Percentiles rank a stretch among this genome's conserved stretches.
Evolutionary conservation across 441 rosid species (phyloP).

Genomic region (Corymbia calophylla): DNA sequence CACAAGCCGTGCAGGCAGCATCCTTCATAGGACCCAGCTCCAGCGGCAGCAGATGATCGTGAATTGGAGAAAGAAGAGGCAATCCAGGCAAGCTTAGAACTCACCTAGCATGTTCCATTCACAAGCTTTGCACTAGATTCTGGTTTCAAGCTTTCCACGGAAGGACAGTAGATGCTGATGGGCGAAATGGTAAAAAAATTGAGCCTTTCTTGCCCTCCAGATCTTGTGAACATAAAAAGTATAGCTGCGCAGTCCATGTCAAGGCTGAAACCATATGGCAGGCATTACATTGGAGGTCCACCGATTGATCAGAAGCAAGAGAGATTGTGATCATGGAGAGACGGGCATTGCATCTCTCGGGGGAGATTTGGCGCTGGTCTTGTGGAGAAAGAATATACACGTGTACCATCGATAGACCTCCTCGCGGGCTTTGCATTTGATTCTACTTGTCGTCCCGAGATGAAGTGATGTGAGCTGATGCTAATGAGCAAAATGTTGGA

Average conservation of each 20-base stretch:
- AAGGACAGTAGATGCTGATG: neutral
- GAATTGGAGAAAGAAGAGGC: neutral
- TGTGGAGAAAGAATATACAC: neutral
- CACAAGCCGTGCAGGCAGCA: neutral
- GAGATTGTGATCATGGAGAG: neutral
- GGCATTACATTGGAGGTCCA: neutral
- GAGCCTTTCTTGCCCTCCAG: neutral
- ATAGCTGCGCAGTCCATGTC: neutral
- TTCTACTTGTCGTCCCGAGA: neutral
- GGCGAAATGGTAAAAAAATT: neutral
- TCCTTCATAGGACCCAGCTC: neutral
- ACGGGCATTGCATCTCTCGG: neutral
- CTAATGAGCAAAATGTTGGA: neutral
- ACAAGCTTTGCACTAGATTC: neutral
- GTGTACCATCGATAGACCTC: neutral
- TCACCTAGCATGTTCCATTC: neutral
- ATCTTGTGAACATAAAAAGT: no score
- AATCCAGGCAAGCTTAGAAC: neutral
- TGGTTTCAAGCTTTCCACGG: neutral
- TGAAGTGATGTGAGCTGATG: neutral
- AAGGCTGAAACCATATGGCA: neutral
- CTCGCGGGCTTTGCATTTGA: neutral
- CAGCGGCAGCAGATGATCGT: neutral
- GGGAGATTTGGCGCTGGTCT: neutral
- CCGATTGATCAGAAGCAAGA: neutral